Conservation (phyloP, 768 basidiomycete genomes). For the Trichaptum fuscoviolaceum region DNA sequence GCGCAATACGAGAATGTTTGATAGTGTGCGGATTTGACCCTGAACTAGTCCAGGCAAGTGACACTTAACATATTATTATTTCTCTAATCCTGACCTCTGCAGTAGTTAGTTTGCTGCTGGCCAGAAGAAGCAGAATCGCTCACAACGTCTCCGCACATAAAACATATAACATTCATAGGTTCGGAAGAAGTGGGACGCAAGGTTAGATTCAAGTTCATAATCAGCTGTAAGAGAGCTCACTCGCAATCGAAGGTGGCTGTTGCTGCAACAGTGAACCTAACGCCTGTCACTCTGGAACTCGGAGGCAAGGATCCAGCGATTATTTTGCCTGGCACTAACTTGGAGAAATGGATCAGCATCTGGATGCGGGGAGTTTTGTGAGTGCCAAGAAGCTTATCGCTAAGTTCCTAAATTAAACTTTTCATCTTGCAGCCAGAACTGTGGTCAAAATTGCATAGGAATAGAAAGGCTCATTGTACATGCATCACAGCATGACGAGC, state of each 20-base stretch:
- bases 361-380: slow-evolving; percentile 94
- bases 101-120: slow-evolving; percentile 76
- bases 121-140: slow-evolving; percentile 82
- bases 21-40: slow-evolving; percentile 74
- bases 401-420: not conserved
- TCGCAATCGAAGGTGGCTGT: slow-evolving; percentile 55
- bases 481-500: slow-evolving; percentile 64
- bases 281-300: slow-evolving; percentile 89
- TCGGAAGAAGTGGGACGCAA: slow-evolving; percentile 74
- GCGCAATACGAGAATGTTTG: slow-evolving; percentile 73
- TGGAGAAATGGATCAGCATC: slow-evolving; percentile 71
- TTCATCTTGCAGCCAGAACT: slow-evolving; percentile 61
- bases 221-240: slow-evolving; percentile 3
- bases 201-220: slow-evolving; percentile 28
- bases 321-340: slow-evolving; percentile 79
- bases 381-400: slow-evolving; percentile 25
- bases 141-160: slow-evolving; percentile 73
- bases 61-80: not conserved
- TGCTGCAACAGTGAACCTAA: slow-evolving; percentile 82
- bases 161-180: slow-evolving; percentile 94
- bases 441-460: slow-evolving; percentile 96
- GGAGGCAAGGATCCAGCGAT: slow-evolving; percentile 95
- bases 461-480: slow-evolving; percentile 93
- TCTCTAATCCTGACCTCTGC: not conserved
- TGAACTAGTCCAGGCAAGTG: slow-evolving; percentile 76